These are phyloP conservation scores for Populus simonii DNA, from an alignment of 345 rosid species.

Conservation along the genomic window DNA sequence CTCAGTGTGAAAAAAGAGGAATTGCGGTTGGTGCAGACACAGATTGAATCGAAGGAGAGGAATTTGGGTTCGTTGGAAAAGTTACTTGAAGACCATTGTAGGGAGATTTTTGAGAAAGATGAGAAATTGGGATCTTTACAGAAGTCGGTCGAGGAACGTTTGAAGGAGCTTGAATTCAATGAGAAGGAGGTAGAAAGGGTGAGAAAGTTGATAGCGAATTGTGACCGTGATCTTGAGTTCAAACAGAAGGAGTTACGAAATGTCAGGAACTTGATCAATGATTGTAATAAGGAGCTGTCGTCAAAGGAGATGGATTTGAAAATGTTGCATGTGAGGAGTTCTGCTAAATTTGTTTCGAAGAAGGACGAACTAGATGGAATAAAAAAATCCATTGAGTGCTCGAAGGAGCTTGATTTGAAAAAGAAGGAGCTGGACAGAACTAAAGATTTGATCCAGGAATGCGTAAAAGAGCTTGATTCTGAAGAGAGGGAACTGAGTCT, in stretches of 20 bases:
- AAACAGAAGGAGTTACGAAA: constrained; percentile 7
- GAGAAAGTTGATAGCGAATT: constrained; percentile 17
- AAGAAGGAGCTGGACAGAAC: not conserved
- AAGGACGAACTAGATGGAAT: not conserved
- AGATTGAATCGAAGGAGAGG: constrained; percentile 1
- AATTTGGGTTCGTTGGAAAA: constrained; percentile 13
- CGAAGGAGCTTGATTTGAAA: constrained; percentile 13
- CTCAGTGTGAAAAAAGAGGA: not conserved
- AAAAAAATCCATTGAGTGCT: constrained; percentile 5
- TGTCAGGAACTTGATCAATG: not conserved
- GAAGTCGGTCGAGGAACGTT: not conserved
- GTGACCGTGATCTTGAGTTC: constrained; percentile 5
- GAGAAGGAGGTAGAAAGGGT: constrained; percentile 19
- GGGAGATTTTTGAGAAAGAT: constrained; percentile 1
- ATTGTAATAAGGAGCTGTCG: too few species aligned
- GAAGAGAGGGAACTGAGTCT: constrained; percentile 5
- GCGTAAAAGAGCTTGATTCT: constrained; percentile 9
- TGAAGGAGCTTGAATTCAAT: constrained; percentile 9
- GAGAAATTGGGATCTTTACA: constrained; percentile 4
- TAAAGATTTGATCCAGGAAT: not conserved
- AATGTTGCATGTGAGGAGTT: constrained; percentile 1
- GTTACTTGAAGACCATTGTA: not conserved
- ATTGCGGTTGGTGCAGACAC: constrained; percentile 5
- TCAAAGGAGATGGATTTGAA: not conserved
- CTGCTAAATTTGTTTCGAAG: constrained; percentile 6